phyloP scores from a whole-genome alignment of 257 asterid genomes.

The Solanum commersonii region DNA sequence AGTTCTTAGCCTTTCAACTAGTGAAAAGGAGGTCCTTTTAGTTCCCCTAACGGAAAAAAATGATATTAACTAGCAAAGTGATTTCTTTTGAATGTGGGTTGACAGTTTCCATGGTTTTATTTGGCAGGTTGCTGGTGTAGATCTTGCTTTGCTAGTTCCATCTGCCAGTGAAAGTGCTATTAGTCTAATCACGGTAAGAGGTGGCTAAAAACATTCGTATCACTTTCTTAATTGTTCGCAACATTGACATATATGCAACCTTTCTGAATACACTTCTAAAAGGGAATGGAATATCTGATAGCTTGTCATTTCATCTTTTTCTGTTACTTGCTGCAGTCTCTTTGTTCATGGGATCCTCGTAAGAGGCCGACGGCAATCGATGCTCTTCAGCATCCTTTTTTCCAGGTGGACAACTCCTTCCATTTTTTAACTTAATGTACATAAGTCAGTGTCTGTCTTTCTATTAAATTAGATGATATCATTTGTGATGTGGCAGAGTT shows the following conservation, averaged over 20 bases:
- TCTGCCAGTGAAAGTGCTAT: constrained; percentile 56
- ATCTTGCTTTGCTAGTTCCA: constrained; percentile 50
- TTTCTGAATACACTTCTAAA: neutral
- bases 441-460: neutral
- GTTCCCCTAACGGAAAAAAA: neutral
- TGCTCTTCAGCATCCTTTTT: constrained; percentile 91
- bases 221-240: neutral
- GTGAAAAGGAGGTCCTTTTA: neutral
- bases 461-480: neutral
- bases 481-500: constrained; percentile 41
- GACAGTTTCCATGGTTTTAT: neutral
- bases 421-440: neutral
- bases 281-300: neutral
- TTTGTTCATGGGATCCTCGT: constrained; percentile 91
- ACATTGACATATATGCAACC: neutral
- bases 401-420: constrained; percentile 43
- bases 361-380: constrained; percentile 81
- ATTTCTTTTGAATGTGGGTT: neutral
- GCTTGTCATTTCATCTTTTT: neutral
- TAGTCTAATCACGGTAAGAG: constrained; percentile 43
- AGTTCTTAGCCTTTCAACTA: neutral
- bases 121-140: constrained; percentile 24
- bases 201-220: neutral
- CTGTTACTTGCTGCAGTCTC: constrained; percentile 35
- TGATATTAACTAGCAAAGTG: neutral